Evolutionary conservation across 495 filamentous ascomycete species (phyloP).

Genomic region (Penicillium cataractarum): DNA sequence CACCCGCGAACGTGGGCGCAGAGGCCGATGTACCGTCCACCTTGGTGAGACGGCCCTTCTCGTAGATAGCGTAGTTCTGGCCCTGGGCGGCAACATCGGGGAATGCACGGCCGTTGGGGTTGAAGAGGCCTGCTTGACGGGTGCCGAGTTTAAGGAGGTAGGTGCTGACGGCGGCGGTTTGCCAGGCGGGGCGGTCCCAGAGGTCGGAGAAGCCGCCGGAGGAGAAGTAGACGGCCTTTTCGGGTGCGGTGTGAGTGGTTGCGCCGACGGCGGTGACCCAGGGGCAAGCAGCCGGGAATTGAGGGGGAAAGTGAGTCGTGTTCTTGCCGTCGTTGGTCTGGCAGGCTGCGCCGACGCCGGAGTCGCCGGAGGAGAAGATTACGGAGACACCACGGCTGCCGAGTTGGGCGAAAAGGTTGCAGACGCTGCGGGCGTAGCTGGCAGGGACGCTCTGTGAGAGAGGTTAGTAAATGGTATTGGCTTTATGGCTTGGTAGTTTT

Average conservation of each 20-base stretch:
- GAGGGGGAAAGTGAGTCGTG: slow-evolving; percentile 65
- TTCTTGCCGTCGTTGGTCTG: slow-evolving; percentile 69
- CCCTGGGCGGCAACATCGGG: slow-evolving; percentile 74
- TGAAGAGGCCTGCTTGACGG: slow-evolving; percentile 56
- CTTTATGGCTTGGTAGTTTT: neutral
- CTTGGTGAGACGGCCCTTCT: slow-evolving; percentile 51
- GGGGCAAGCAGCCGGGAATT: slow-evolving; percentile 73
- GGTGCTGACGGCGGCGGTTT: slow-evolving; percentile 55
- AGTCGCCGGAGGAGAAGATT: slow-evolving; percentile 73
- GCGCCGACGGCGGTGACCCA: slow-evolving; percentile 75
- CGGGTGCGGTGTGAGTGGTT: slow-evolving; percentile 61
- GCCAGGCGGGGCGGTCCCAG: slow-evolving; percentile 64
- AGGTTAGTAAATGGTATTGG: slow-evolving; percentile 5
- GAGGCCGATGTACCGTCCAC: slow-evolving; percentile 70
- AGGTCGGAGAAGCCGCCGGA: slow-evolving; percentile 73
- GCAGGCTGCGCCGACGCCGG: slow-evolving; percentile 69
- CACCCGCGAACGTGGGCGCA: slow-evolving; percentile 62
- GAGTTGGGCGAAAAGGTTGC: slow-evolving; percentile 70
- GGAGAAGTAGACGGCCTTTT: slow-evolving; percentile 57
- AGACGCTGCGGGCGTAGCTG: slow-evolving; percentile 68
- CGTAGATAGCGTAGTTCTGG: slow-evolving; percentile 54
- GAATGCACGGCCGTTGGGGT: slow-evolving; percentile 67
- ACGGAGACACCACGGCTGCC: slow-evolving; percentile 77
- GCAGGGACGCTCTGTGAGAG: slow-evolving; percentile 63
- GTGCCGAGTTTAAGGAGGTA: slow-evolving; percentile 59